Evolutionary conservation across 2,329 filamentous ascomycete species (phyloP), one percentile per base, ranked within the genome.

Genomic region (Alternaria tenuissima): DNA sequence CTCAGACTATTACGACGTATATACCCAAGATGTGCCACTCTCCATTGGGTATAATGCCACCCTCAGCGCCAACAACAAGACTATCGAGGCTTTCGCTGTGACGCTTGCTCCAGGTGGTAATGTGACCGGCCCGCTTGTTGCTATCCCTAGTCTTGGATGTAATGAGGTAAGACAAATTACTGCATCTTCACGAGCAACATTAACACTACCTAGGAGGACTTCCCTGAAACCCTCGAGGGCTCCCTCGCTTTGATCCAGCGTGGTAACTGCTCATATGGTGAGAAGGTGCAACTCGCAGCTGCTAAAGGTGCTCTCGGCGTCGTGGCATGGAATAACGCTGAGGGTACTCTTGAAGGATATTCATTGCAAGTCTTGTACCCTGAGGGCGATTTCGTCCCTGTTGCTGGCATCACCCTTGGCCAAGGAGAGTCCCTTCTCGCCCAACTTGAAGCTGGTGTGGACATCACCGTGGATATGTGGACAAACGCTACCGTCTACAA

Each of bases 211-310:
- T 52, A 76, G 69, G 80, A 83, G 3, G 90, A 93, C 76, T 94
- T 88, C 72, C 86, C 90, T 1, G 71, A 81, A 3, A 78, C 81
- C 2, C 80, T 89, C 7, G 76, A 80, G 14, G 90, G 88, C 52
- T 86, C 87, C 58, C 88, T 95, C 57, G 91, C 89, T 11, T 82
- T 94, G 34, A 85, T 94, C 67, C 82, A 84, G 49, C 88, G 92
- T 58, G 92, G 92, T 53, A 83, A 79, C 1, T 95, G 92, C 73
- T 69, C 86, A 8, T 95, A 93, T 68, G 90, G 88, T 11, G 79
- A 83, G 61, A 95, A 95, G 81, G 90, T 90, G 1, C 83, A 84
- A 47, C 80, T 86, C 14, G 91, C 92, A 6, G 67, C 68, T 38
- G 63, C 70, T 5, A 68, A 70, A 22, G 89, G 90, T 28, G 91